Evolutionary conservation across 352 stramenopile genomes (phyloP).

Genomic region (Phytophthora lateralis): DNA sequence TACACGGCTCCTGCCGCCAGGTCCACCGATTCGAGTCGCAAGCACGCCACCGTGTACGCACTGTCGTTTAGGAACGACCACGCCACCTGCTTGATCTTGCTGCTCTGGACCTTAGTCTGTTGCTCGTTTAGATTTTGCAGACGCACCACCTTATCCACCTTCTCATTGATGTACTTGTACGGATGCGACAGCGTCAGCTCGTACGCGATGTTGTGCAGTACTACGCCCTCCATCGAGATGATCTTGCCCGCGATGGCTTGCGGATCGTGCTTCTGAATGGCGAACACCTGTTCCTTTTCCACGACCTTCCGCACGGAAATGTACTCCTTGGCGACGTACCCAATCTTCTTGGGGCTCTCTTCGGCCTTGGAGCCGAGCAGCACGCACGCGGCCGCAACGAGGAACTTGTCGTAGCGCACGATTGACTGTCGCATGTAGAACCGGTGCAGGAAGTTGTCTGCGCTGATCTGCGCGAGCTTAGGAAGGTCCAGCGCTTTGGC

Average conservation of each 20-base stretch:
- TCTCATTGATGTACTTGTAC: slow-evolving; percentile 90
- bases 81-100: slow-evolving; percentile 85
- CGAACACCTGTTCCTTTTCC: slow-evolving; percentile 79
- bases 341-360: slow-evolving; percentile 82
- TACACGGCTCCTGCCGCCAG: slow-evolving; percentile 85
- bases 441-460: slow-evolving; percentile 87
- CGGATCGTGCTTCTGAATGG: slow-evolving; percentile 78
- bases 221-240: slow-evolving; percentile 84
- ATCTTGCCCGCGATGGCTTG: slow-evolving; percentile 72
- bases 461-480: slow-evolving; percentile 84
- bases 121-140: slow-evolving; percentile 62
- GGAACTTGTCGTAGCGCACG: slow-evolving; percentile 84
- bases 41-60: slow-evolving; percentile 84
- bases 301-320: slow-evolving; percentile 68
- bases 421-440: slow-evolving; percentile 90
- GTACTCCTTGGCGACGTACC: slow-evolving; percentile 77
- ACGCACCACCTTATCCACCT: slow-evolving; percentile 82
- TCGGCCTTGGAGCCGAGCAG: slow-evolving; percentile 87
- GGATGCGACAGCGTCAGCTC: slow-evolving; percentile 85
- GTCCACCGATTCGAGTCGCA: slow-evolving; percentile 70
- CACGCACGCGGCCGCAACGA: slow-evolving; percentile 83
- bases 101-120: slow-evolving; percentile 59
- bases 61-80: slow-evolving; percentile 92
- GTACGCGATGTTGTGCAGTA: slow-evolving; percentile 85
- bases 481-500: slow-evolving; percentile 76